Base-by-base conservation (phyloP, 345 rosid genomes). In the Raphanus sativus region DNA sequence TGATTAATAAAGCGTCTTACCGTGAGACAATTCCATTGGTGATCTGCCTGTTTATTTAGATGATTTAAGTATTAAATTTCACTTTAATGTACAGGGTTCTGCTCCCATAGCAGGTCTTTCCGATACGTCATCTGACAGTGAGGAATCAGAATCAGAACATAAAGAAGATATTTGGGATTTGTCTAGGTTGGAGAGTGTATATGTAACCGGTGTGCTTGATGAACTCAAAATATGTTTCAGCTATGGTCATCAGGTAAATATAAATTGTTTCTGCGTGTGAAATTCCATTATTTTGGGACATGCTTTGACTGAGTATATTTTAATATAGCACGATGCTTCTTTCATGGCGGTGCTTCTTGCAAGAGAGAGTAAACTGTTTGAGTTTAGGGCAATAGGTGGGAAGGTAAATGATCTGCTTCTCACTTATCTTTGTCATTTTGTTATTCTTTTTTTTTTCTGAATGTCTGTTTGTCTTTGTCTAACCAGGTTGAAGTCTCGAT, bases 351-450 rank as follows among this genome's bases (percentile, higher is more conserved):
- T 91, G 80, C 91, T 92, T 75, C 90, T 89, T 78, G 94, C 92
- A 25, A 85, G 87, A 67, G 99, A 95, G 85, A 83, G 83, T 62
- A 78, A 71, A 78, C 81, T 89, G 21, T 87, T 87, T 78, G 96
- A 92, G 81, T 90, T 95, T 79, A 89, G 98, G 86, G 99, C 99
- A 69, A 77, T 80, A 75, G 98, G 98, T 81, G 99, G 99, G 67
- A 95, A 86, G 97, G 99, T 95, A 83, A 77, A 65, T 71, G 58
- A 45, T 29, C 50, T 52, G 54, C 77, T 55, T 50, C 52, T 56
- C 26, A 65, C 34, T 28, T 67, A 74, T 64, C 29, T 56, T 59
- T 56, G 70, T 69, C 74, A 10, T 62, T 62, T 78, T 78, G 63
- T 42, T 48, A 63, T 75, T 67, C n/a, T n/a, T n/a, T n/a, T n/a